Percentiles rank a stretch among this genome's conserved stretches.
phyloP scores from a whole-genome alignment of 2,329 filamentous ascomycete genomes.

The Waltergamsia citrina region DNA sequence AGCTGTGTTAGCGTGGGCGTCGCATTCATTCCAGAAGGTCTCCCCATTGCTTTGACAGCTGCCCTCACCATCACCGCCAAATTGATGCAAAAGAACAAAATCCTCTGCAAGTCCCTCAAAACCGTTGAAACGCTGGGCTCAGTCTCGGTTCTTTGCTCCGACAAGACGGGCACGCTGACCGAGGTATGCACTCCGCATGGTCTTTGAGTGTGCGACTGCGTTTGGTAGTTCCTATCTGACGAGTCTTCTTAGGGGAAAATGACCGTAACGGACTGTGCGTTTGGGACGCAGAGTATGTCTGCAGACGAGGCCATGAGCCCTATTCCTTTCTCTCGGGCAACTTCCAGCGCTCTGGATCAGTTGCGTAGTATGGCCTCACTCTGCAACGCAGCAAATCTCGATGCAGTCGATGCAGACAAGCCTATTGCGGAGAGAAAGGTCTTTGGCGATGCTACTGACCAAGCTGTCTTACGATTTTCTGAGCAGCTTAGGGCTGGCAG shows the following conservation, averaged over 20 bases:
- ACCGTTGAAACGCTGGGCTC: constrained; percentile 68
- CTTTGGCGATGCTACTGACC: constrained; percentile 68
- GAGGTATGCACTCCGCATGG: constrained; percentile 21
- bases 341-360: constrained; percentile 40
- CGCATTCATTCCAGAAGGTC: constrained; percentile 67
- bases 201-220: too few species aligned
- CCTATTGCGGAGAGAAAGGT: constrained; percentile 54
- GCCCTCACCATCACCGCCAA: constrained; percentile 69
- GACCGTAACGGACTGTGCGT: constrained; percentile 59
- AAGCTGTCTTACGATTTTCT: constrained; percentile 63
- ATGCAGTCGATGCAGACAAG: constrained; percentile 43
- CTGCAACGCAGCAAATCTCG: constrained; percentile 70
- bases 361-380: constrained; percentile 53
- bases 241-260: constrained; percentile 56
- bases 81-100: constrained; percentile 67
- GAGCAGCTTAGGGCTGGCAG: constrained; percentile 45
- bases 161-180: constrained; percentile 67
- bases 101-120: constrained; percentile 72
- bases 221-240: too few species aligned
- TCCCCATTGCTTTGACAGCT: constrained; percentile 60
- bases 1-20: constrained; percentile 64
- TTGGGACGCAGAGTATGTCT: constrained; percentile 40
- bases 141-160: constrained; percentile 65
- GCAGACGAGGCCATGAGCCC: constrained; percentile 39
- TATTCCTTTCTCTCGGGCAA: constrained; percentile 14